A percentile compares a stretch with the other conserved stretches of the same genome.
Conservation (phyloP, 129 eudicot species). For the Flaveria brownii region DNA sequence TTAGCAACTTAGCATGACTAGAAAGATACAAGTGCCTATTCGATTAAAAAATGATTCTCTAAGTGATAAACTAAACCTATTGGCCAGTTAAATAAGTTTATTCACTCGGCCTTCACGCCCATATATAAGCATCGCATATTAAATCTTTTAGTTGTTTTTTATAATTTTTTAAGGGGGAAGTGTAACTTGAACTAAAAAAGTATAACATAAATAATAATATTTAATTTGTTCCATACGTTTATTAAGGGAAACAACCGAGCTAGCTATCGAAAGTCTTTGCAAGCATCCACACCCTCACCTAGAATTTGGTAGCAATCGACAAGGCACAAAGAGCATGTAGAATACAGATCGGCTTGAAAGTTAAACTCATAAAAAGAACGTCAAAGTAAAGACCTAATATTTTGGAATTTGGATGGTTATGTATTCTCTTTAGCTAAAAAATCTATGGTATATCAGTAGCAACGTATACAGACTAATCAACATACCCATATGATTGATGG, state of each 20-base stretch:
- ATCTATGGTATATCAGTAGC: too few relatives aligned
- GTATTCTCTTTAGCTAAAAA: too few relatives aligned
- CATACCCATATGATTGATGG: too few relatives aligned
- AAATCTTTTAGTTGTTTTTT: neutral
- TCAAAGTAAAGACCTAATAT: neutral
- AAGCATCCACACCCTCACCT: too few relatives aligned
- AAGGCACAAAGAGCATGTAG: conserved; percentile 29
- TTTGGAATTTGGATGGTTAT: too few relatives aligned
- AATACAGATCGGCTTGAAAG: neutral
- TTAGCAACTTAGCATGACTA: too few relatives aligned
- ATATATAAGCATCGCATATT: too few relatives aligned
- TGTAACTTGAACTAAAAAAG: neutral
- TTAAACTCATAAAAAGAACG: conserved; percentile 28
- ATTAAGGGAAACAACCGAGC: neutral
- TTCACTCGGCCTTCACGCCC: neutral
- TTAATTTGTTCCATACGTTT: neutral
- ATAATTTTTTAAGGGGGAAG: neutral
- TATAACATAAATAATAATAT: neutral
- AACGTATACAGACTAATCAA: too few relatives aligned
- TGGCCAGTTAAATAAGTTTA: neutral
- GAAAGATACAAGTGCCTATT: too few relatives aligned
- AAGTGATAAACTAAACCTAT: neutral
- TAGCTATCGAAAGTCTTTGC: too few relatives aligned
- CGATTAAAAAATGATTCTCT: too few relatives aligned
- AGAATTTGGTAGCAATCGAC: neutral